Conservation (phyloP, 169 alveolate species). For the Eimeria tenella region DNA sequence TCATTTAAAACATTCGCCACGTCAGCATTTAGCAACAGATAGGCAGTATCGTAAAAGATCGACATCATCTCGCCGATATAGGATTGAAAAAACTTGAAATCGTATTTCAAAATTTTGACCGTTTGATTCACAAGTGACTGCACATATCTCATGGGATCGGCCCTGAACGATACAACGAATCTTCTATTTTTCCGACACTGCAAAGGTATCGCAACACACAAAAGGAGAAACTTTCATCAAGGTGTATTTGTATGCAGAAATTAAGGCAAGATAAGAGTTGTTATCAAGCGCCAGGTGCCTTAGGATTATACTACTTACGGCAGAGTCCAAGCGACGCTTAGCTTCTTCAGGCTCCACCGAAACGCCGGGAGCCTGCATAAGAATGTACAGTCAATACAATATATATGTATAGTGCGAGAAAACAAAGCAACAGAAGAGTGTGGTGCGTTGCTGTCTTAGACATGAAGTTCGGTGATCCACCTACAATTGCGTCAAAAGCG, state of each 20-base stretch:
- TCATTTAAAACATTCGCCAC: conserved; percentile 52
- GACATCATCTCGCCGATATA: conserved; percentile 74
- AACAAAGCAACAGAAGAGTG: too few relatives aligned
- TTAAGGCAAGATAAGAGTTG: too few relatives aligned
- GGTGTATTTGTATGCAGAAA: neutral
- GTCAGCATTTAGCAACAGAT: conserved; percentile 55
- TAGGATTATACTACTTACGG: neutral
- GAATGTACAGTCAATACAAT: neutral
- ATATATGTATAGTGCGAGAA: too few relatives aligned
- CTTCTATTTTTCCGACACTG: conserved; percentile 62
- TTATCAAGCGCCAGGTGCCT: neutral
- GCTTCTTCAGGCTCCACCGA: neutral
- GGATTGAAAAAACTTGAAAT: conserved; percentile 42
- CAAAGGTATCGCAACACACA: neutral
- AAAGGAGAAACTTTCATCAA: neutral
- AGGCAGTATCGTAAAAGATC: conserved; percentile 73
- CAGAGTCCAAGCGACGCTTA: neutral
- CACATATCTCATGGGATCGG: neutral
- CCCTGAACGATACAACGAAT: neutral
- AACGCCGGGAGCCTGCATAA: conserved; percentile 28
- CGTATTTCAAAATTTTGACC: conserved; percentile 47
- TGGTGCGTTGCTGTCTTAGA: neutral
- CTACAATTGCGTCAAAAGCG: conserved; percentile 33
- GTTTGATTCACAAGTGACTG: conserved; percentile 18
- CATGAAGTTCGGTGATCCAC: neutral